Percentiles rank a stretch among this genome's conserved stretches.
phyloP scores from a whole-genome alignment of 2,329 filamentous ascomycete species.

The Phialocephala sp. region DNA sequence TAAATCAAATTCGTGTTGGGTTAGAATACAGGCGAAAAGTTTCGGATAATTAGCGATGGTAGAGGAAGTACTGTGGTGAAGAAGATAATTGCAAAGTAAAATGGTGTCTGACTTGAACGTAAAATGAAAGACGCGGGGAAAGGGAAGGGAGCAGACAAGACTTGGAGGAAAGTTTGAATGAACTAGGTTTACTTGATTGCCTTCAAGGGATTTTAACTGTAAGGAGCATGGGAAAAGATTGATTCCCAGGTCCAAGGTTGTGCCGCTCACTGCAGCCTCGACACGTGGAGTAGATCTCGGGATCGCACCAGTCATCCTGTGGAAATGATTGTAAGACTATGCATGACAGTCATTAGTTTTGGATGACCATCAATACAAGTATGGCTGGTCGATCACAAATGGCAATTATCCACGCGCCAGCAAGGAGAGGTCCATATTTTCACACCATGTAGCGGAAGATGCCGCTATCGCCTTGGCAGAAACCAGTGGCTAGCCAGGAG shows the following conservation, averaged over 20 bases:
- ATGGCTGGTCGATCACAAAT: not conserved
- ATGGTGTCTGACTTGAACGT: not conserved
- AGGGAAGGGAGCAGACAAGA: not conserved
- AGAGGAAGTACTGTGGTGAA: not conserved
- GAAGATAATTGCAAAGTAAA: not conserved
- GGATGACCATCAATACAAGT: not conserved
- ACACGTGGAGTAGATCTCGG: constrained; percentile 7
- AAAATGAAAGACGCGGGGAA: not conserved
- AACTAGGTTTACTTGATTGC: too few species aligned
- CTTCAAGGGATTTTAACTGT: too few species aligned
- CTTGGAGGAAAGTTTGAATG: not conserved
- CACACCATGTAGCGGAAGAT: not conserved
- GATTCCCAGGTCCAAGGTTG: not conserved
- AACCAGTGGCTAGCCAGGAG: not conserved
- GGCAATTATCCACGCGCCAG: not conserved
- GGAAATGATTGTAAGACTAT: not conserved
- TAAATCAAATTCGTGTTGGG: not conserved
- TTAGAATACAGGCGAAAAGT: too few species aligned
- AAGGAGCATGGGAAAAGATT: not conserved
- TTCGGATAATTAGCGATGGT: not conserved
- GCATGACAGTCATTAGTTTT: not conserved
- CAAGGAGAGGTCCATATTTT: not conserved
- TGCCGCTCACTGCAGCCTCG: not conserved
- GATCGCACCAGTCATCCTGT: not conserved
- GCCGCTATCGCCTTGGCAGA: not conserved